These are phyloP conservation scores for Meira nashicola DNA, from an alignment of 1,284 basidiomycete genomes.

Conservation along the genomic window DNA sequence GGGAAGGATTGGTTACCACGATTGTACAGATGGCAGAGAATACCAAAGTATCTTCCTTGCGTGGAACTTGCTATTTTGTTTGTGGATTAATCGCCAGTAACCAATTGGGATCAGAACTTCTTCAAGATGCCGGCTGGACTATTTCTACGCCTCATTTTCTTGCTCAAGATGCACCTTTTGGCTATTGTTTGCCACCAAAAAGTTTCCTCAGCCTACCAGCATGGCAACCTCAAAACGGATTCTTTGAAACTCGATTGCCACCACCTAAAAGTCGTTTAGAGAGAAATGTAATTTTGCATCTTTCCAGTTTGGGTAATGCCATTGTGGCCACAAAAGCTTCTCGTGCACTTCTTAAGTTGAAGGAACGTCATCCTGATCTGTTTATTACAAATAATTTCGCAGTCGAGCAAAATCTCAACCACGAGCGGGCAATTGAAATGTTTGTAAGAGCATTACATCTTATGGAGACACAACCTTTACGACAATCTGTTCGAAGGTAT, in stretches of 20 bases:
- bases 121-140: slow-evolving; percentile 87
- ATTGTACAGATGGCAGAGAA: slow-evolving; percentile 86
- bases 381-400: slow-evolving; percentile 22
- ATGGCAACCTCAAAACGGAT: slow-evolving; percentile 59
- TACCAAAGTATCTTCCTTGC: slow-evolving; percentile 80
- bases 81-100: slow-evolving; percentile 76
- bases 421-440: slow-evolving; percentile 17
- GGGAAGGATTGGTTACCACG: slow-evolving; percentile 82
- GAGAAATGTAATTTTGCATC: slow-evolving; percentile 78
- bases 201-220: slow-evolving; percentile 68
- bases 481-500: slow-evolving; percentile 75
- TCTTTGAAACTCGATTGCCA: neutral
- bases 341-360: slow-evolving; percentile 53
- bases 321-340: slow-evolving; percentile 66
- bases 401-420: too few species aligned
- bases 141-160: slow-evolving; percentile 38
- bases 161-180: neutral
- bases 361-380: slow-evolving; percentile 54
- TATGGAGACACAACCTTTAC: slow-evolving; percentile 63
- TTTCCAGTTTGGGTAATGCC: slow-evolving; percentile 90
- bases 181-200: neutral
- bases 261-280: slow-evolving; percentile 55
- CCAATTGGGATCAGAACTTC: slow-evolving; percentile 68
- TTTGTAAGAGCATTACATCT: slow-evolving; percentile 37
- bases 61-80: slow-evolving; percentile 95